A percentile compares a stretch with the other conserved stretches of the same genome.
Conservation (phyloP, 441 rosid species). For the Gossypium lobatum region DNA sequence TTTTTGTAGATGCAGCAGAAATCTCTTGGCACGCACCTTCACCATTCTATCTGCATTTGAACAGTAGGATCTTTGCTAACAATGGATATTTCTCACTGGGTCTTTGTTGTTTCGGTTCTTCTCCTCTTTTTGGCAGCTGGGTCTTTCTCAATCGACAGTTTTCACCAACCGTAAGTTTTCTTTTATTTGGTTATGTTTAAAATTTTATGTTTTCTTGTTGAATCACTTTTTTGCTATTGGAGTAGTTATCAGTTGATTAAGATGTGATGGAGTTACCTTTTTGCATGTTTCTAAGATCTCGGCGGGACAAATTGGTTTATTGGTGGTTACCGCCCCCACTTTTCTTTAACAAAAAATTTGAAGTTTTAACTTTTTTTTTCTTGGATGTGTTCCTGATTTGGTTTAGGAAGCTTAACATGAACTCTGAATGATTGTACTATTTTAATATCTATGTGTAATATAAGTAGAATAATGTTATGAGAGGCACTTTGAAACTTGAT, state of each 20-base stretch:
- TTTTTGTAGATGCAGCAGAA: constrained; percentile 25
- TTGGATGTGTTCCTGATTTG: neutral
- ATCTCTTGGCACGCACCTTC: constrained; percentile 19
- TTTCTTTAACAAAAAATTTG: neutral
- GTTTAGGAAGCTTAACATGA: neutral
- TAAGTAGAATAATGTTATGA: neutral
- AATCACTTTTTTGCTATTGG: constrained; percentile 7
- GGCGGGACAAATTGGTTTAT: constrained; percentile 4
- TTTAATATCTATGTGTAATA: neutral
- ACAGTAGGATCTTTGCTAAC: constrained; percentile 16
- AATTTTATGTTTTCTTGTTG: neutral
- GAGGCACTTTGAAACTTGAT: neutral
- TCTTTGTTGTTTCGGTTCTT: constrained; percentile 27
- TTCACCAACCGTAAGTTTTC: constrained; percentile 76
- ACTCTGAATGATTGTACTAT: neutral
- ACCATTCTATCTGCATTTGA: constrained; percentile 33
- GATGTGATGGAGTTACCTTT: neutral
- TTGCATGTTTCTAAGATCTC: constrained; percentile 18
- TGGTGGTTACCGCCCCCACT: constrained; percentile 5
- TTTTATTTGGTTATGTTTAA: neutral
- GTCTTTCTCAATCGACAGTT: constrained; percentile 51
- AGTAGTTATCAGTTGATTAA: neutral
- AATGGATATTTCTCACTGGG: constrained; percentile 44
- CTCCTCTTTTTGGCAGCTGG: constrained; percentile 42
- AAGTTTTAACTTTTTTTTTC: neutral